Conservation (phyloP, 257 asterid species). For the Capsicum baccatum region DNA sequence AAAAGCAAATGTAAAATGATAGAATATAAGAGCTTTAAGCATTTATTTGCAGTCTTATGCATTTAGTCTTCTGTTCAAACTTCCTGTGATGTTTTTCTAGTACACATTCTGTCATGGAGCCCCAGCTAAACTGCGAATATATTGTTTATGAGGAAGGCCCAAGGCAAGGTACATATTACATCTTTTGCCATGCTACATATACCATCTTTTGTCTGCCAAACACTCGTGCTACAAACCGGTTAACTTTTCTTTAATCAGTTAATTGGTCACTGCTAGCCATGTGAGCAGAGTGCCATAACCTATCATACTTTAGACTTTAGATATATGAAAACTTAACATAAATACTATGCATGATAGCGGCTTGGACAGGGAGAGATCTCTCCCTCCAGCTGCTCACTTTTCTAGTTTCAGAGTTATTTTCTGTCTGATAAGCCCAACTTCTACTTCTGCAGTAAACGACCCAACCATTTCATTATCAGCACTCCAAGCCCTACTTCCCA, state of each 20-base stretch:
- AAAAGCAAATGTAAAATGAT: not conserved
- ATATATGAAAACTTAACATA: not conserved
- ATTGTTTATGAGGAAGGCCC: slow-evolving; percentile 13
- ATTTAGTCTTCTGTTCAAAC: not conserved
- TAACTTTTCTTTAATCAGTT: not conserved
- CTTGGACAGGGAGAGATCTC: slow-evolving; percentile 17
- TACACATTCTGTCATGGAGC: not conserved
- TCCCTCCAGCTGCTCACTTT: slow-evolving; percentile 4
- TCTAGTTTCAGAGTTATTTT: slow-evolving; percentile 10
- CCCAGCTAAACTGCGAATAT: not conserved
- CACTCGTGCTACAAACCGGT: not conserved
- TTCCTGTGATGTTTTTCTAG: slow-evolving; percentile 3
- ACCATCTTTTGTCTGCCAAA: slow-evolving; percentile 13
- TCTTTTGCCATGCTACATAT: slow-evolving; percentile 3
- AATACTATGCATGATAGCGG: not conserved
- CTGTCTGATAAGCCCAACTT: not conserved
- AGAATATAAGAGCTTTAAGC: not conserved
- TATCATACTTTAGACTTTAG: not conserved
- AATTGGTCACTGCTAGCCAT: not conserved
- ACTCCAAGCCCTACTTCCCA: not conserved
- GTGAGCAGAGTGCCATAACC: not conserved
- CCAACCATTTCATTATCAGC: not conserved
- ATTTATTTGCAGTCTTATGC: not conserved
- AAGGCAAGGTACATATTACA: not conserved
- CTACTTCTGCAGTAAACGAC: slow-evolving; percentile 3